Percentiles rank a stretch among this genome's conserved stretches.
Conservation (phyloP, 2,329 filamentous ascomycete species). For the Rhinocladiella mackenziei region DNA sequence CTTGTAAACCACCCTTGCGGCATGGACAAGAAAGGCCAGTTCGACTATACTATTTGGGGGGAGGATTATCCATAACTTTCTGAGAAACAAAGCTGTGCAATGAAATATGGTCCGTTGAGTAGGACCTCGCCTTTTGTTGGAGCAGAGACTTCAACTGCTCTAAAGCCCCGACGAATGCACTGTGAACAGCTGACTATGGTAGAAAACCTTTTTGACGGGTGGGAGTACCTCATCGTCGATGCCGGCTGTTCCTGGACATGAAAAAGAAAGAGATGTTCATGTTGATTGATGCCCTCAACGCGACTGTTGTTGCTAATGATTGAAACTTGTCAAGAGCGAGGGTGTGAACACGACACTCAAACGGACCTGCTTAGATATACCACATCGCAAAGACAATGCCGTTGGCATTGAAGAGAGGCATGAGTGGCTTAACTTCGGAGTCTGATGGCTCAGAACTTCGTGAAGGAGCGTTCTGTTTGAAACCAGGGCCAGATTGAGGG, state of each 20-base stretch:
- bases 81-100: constrained; percentile 10
- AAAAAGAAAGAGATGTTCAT: constrained; percentile 2
- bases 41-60: constrained; percentile 18
- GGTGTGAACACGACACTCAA: not conserved
- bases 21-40: constrained; percentile 22
- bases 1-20: constrained; percentile 23
- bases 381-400: constrained; percentile 36
- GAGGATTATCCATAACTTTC: no score
- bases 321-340: not conserved
- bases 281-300: not conserved
- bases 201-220: not conserved
- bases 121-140: constrained; percentile 29
- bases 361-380: constrained; percentile 34
- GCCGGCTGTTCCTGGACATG: not conserved
- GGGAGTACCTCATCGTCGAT: not conserved
- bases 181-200: not conserved
- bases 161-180: constrained; percentile 6
- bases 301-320: not conserved
- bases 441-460: constrained; percentile 30
- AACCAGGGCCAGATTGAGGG: constrained; percentile 39
- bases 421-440: constrained; percentile 34
- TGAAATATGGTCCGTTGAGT: constrained; percentile 18
- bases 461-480: constrained; percentile 33
- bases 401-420: constrained; percentile 33
- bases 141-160: constrained; percentile 31